Base-by-base conservation (phyloP, 495 filamentous ascomycete genomes). In the Podospora pseudoanserina region DNA sequence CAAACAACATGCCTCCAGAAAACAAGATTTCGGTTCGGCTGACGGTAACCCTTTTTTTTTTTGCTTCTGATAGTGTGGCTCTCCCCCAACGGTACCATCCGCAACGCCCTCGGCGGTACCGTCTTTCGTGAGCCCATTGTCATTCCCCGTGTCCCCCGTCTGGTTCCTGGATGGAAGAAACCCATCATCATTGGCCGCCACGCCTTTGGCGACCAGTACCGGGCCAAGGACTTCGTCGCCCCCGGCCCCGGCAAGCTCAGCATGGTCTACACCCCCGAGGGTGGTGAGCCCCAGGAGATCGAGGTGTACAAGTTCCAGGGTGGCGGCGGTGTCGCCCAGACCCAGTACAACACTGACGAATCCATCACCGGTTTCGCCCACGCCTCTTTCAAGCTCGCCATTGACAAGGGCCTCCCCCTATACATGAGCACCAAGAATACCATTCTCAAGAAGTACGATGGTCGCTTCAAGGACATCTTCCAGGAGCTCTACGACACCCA, bases 371-470 rank as follows among this genome's bases (percentile, higher is more conserved):
- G 95, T 60, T 99, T 99, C 76, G 95, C 95, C 65, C 95, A 97
- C 74, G 91, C 95, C 63, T 91, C 87, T 72, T 98, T 99, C 89
- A 96, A 97, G 87, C 86, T 96, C 69, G 95, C 95, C 20, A 80
- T 99, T 34, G 84, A 86, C 78, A 96, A 97, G 87, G 82, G 81
- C 67, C 81, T 97, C 57, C 95, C 95, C 19, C 82, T 99, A 73
- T 99, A 98, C 82, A 93, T 98, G 93, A 95, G 91, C 86, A 99
- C 95, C 78, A 99, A 99, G 89, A 97, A 98, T 83, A 99, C 95
- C 68, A 99, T 99, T 75, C 82, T 99, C 72, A 99, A 99, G 89
- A 92, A 92, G 79, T 99, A 99, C 81, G 95, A 99, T 76, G 95
- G 95, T 34, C 86, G 90, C 71, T 99, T 99, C 87, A 97, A 97